Percentiles rank a stretch among this genome's conserved stretches.
These are phyloP conservation scores for Fusarium beomiforme DNA, from an alignment of 2,329 filamentous ascomycete genomes.

Conservation along the genomic window DNA sequence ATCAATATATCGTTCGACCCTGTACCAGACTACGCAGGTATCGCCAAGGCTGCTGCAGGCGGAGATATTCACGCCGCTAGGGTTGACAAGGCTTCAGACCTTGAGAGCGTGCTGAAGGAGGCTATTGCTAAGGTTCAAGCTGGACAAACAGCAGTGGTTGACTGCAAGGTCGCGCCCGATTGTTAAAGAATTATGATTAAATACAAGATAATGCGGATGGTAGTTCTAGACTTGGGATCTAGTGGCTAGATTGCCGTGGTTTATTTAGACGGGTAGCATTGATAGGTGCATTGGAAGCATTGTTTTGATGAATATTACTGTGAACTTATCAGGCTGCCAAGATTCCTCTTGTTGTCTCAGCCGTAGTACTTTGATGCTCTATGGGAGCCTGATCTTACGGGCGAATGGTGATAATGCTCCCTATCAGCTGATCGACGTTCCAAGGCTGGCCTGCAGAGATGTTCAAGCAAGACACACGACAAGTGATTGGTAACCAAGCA, in stretches of 20 bases:
- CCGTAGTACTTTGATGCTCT: background rate
- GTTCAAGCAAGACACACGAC: conserved; percentile 12
- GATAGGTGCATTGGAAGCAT: conserved; percentile 3
- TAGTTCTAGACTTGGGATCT: conserved; percentile 3
- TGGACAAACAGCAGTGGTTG: conserved; percentile 63
- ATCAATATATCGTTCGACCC: conserved; percentile 70
- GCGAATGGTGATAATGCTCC: background rate
- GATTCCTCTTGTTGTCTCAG: background rate
- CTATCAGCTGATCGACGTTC: conserved; percentile 16
- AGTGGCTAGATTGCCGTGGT: background rate
- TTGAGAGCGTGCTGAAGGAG: conserved; percentile 59
- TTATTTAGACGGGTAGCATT: conserved; percentile 16
- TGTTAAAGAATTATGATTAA: conserved; percentile 47
- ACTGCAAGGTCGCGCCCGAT: conserved; percentile 60
- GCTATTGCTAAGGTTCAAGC: conserved; percentile 62
- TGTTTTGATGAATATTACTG: background rate
- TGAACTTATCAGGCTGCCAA: background rate
- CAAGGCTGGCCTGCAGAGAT: background rate
- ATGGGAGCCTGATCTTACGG: background rate
- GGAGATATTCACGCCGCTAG: conserved; percentile 62
- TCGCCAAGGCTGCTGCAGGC: conserved; percentile 68
- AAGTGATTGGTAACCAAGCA: background rate
- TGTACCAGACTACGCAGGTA: conserved; percentile 66
- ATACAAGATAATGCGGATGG: conserved; percentile 3
- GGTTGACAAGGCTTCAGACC: conserved; percentile 57